Percentiles rank a stretch among this genome's conserved stretches.
Evolutionary conservation across 352 stramenopile species (phyloP).

Genomic region (Phytopythium vexans): DNA sequence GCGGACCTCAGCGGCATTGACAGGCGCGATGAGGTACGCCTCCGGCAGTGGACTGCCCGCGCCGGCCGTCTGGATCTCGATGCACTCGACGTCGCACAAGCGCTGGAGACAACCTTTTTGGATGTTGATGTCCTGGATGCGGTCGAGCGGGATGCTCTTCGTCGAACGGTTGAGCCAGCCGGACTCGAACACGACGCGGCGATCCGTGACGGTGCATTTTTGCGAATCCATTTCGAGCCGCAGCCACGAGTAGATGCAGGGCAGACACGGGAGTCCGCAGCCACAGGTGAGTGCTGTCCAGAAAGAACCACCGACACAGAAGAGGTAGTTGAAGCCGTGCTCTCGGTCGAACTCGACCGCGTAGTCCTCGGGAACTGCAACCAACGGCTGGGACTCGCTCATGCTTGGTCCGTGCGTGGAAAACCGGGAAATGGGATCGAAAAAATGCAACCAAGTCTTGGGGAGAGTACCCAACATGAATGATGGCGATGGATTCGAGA

Average conservation of each 20-base stretch:
- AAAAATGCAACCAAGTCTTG: no score
- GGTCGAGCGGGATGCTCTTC: slow-evolving; percentile 40
- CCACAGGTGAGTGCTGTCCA: slow-evolving; percentile 1
- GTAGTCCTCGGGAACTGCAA: slow-evolving; percentile 3
- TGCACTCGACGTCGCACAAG: slow-evolving; percentile 24
- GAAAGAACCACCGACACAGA: slow-evolving; percentile 2
- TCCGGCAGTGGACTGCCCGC: slow-evolving; percentile 17
- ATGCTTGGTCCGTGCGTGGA: not conserved
- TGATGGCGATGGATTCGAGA: no score
- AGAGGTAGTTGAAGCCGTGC: slow-evolving; percentile 13
- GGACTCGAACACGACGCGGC: slow-evolving; percentile 31
- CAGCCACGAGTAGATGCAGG: slow-evolving; percentile 3
- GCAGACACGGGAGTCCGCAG: slow-evolving; percentile 1
- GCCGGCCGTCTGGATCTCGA: slow-evolving; percentile 43
- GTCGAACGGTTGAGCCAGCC: slow-evolving; percentile 36
- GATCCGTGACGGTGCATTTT: slow-evolving; percentile 34
- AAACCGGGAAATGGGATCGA: no score
- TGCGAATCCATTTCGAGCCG: slow-evolving; percentile 31
- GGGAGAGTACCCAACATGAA: no score
- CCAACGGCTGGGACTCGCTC: slow-evolving; percentile 3
- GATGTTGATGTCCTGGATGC: slow-evolving; percentile 49
- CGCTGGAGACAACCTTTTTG: slow-evolving; percentile 30
- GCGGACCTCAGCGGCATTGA: slow-evolving; percentile 30
- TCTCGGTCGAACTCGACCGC: slow-evolving; percentile 20
- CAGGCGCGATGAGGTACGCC: slow-evolving; percentile 24